Base-by-base conservation (phyloP, 2,329 filamentous ascomycete genomes). In the Aspergillus arachidicola region DNA sequence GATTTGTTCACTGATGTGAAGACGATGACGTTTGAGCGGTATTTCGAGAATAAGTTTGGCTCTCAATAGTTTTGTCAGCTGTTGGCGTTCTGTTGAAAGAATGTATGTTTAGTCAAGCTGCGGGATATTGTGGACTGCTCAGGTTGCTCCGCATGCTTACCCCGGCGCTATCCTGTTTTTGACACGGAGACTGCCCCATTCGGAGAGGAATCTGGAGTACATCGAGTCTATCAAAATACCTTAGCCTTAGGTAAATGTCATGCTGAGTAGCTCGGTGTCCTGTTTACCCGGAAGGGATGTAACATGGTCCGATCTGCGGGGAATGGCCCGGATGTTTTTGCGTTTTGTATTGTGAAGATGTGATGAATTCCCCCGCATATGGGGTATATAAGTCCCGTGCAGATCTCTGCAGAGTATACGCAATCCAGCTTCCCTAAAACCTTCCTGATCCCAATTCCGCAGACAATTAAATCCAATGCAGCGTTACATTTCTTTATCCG, bases 1-100 rank as follows among this genome's bases (percentile, higher is more conserved):
- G 26, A 61, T 51, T 26, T 64, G 23, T 67, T 67, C 30, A 59
- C 60, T 0, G 32, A 46, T 19, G 58, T 64, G 28, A 48, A 38
- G n/a, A 21, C 26, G 51, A 26, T 9, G 32, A 38, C 51, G 12
- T 55, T 55, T 38, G 51, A 38, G 34, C 21, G n/a, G 16, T 55
- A 41, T 14, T n/a, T 23, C 1, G 3, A 26, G 51, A 21, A 19
- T 19, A 16, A 3, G 19, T 54, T 16, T 54, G 19, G 30, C 10
- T 28, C 12, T 50, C 16, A 10, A 50, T 19, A 10, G 1, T 30
- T 9, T n/a, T 32, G 26, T 30, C 26, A 5, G 14, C 46, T 11
- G 26, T 50, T 30, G 46, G 26, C 26, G 30, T 50, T 30, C n/a
- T 16, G 26, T 19, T 6, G 26, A 19, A n/a, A 36, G 28, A 36